phyloP scores from a whole-genome alignment of 1,139 yeast genomes.

The Taphrina communis region DNA sequence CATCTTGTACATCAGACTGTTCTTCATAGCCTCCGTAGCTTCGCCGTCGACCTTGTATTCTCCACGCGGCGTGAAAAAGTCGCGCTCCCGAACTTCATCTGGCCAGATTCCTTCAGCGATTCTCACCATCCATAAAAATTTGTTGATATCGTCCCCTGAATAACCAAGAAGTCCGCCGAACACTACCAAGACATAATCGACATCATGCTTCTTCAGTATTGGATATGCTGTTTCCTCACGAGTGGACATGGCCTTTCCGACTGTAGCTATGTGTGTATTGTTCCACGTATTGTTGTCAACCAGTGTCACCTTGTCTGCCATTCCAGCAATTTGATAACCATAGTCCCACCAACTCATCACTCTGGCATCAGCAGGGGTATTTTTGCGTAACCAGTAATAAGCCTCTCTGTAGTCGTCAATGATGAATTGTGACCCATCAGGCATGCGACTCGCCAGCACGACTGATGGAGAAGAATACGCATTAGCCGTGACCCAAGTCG shows the following conservation, averaged over 20 bases:
- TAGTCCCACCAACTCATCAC: slow-evolving; percentile 99
- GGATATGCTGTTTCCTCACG: slow-evolving; percentile 87
- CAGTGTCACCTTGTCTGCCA: slow-evolving; percentile 98
- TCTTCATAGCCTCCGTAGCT: slow-evolving; percentile 83
- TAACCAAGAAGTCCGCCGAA: slow-evolving; percentile 95
- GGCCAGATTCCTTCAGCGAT: slow-evolving; percentile 99
- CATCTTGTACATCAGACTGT: slow-evolving; percentile 94
- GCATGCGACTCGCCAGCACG: slow-evolving; percentile 79
- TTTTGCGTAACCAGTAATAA: slow-evolving; percentile 98
- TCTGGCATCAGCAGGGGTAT: slow-evolving; percentile 93
- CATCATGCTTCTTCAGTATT: slow-evolving; percentile 87
- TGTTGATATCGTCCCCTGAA: slow-evolving; percentile 96
- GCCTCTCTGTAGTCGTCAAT: slow-evolving; percentile 99
- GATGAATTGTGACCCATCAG: slow-evolving; percentile 83
- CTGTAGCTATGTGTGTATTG: slow-evolving; percentile 99
- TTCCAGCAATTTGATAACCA: slow-evolving; percentile 99
- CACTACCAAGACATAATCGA: slow-evolving; percentile 88
- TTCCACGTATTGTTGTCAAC: slow-evolving; percentile 99
- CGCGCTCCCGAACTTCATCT: slow-evolving; percentile 85
- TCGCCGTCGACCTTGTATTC: slow-evolving; percentile 84
- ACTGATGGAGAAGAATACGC: slow-evolving; percentile 99
- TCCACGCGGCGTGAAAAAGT: slow-evolving; percentile 81
- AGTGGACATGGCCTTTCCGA: slow-evolving; percentile 96
- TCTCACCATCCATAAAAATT: slow-evolving; percentile 98
- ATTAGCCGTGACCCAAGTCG: slow-evolving; percentile 95